Evolutionary conservation across 1,284 basidiomycete species (phyloP).

Genomic region (Fomitopsis betulina): DNA sequence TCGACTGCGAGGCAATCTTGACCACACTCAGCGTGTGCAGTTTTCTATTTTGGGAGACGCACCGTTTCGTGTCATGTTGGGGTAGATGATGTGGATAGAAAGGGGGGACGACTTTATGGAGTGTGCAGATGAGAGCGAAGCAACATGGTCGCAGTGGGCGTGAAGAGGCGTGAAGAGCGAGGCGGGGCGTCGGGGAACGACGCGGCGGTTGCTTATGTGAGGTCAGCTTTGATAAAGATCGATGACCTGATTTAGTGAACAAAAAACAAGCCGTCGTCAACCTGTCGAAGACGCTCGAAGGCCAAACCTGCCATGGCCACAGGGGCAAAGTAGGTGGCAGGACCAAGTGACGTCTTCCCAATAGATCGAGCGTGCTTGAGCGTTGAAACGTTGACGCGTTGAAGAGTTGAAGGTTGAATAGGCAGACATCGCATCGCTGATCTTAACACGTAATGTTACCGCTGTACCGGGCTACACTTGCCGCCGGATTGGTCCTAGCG

Average conservation of each 20-base stretch:
- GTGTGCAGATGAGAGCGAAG: neutral
- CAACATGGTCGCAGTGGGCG: neutral
- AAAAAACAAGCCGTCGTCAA: neutral
- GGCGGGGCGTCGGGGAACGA: neutral
- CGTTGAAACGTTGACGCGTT: too few relatives aligned
- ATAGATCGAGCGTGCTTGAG: too few relatives aligned
- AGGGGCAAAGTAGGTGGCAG: neutral
- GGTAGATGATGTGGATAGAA: neutral
- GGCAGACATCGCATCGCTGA: too few relatives aligned
- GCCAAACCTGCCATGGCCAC: neutral
- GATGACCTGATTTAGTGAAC: neutral
- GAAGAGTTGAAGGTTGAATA: too few relatives aligned
- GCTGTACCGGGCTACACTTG: too few relatives aligned
- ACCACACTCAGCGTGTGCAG: neutral
- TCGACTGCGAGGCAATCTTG: neutral
- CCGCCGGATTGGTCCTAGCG: too few relatives aligned
- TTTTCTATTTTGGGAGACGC: neutral
- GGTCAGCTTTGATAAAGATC: neutral
- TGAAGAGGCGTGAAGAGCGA: neutral
- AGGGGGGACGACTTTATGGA: neutral
- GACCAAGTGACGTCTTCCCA: too few relatives aligned
- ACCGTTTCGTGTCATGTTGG: neutral
- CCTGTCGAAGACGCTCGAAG: neutral
- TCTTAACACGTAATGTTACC: too few relatives aligned
- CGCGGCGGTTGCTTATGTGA: neutral